Percentiles rank a stretch among this genome's conserved stretches.
phyloP scores from a whole-genome alignment of 2,329 filamentous ascomycete genomes.

The Didymella keratinophila region DNA sequence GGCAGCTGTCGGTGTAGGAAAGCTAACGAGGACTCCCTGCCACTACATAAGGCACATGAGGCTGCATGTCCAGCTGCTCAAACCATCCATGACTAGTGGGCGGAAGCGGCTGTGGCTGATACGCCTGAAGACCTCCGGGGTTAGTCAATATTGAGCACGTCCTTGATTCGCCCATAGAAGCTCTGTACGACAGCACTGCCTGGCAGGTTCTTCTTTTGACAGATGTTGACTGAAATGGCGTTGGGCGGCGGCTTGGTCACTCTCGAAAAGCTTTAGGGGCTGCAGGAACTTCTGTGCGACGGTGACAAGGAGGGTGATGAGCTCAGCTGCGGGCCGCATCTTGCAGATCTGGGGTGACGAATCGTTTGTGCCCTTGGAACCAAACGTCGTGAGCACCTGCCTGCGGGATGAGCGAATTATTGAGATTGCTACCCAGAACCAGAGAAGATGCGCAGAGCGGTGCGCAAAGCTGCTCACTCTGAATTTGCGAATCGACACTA shows the following conservation, averaged over 20 bases:
- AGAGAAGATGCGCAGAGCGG: constrained; percentile 11
- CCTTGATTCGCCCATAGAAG: constrained; percentile 27
- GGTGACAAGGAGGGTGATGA: constrained; percentile 8
- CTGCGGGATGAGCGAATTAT: neutral
- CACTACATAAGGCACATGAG: constrained; percentile 36
- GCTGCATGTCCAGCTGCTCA: constrained; percentile 35
- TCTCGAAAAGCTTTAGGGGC: constrained; percentile 1
- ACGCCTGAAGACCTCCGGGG: constrained; percentile 6
- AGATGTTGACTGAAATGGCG: constrained; percentile 8
- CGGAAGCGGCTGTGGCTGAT: constrained; percentile 43
- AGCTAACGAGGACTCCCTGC: constrained; percentile 21
- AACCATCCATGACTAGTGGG: constrained; percentile 15
- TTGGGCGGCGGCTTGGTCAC: constrained; percentile 3
- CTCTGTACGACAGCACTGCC: constrained; percentile 16
- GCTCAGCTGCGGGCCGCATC: constrained; percentile 13
- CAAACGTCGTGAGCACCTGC: constrained; percentile 4
- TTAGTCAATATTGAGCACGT: constrained; percentile 20
- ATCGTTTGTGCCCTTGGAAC: constrained; percentile 8
- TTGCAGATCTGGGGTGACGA: constrained; percentile 6
- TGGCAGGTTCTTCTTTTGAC: constrained; percentile 9
- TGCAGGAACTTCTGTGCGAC: constrained; percentile 12
- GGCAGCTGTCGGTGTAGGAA: constrained; percentile 23
- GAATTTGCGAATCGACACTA: neutral
- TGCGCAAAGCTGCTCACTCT: neutral
- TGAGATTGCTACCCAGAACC: constrained; percentile 3